A percentile compares a stretch with the other conserved stretches of the same genome.
phyloP scores from a whole-genome alignment of 1,139 yeast species.

The Diutina siamensis region DNA sequence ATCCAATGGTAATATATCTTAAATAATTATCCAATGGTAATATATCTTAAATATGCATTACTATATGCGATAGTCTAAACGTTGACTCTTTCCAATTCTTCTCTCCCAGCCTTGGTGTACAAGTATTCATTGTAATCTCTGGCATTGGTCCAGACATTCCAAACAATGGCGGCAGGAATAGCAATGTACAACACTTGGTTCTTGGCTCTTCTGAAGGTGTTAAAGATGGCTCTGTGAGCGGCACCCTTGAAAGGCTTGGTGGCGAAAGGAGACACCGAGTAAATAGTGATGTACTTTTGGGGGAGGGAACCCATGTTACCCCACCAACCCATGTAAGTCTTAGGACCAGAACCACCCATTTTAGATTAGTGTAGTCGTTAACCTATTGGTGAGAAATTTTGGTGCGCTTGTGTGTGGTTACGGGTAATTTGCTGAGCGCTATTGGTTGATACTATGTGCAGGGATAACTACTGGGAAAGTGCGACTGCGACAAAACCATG shows the following conservation, averaged over 20 bases:
- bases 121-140: slow-evolving; percentile 88
- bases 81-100: slow-evolving; percentile 75
- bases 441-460: slow-evolving; percentile 2
- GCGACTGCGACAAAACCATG: no score
- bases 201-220: slow-evolving; percentile 89
- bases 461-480: no score
- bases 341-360: slow-evolving; percentile 69
- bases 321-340: slow-evolving; percentile 96
- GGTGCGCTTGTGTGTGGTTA: slow-evolving; percentile 1
- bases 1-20: not conserved
- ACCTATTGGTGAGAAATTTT: not conserved
- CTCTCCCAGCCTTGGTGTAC: slow-evolving; percentile 97
- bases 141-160: slow-evolving; percentile 81
- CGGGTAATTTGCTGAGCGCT: not conserved
- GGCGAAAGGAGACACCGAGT: slow-evolving; percentile 88
- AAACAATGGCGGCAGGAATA: slow-evolving; percentile 70
- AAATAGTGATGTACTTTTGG: slow-evolving; percentile 77
- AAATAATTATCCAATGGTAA: no score
- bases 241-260: slow-evolving; percentile 87
- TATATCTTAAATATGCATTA: not conserved
- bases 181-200: slow-evolving; percentile 71
- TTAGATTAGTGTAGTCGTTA: not conserved
- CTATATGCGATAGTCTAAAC: slow-evolving; percentile 24
- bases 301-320: slow-evolving; percentile 76
- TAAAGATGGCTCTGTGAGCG: slow-evolving; percentile 78